Evolutionary conservation across 164 flowering plant species (phyloP).

Genomic region (Magnolia kwangsiensis): DNA sequence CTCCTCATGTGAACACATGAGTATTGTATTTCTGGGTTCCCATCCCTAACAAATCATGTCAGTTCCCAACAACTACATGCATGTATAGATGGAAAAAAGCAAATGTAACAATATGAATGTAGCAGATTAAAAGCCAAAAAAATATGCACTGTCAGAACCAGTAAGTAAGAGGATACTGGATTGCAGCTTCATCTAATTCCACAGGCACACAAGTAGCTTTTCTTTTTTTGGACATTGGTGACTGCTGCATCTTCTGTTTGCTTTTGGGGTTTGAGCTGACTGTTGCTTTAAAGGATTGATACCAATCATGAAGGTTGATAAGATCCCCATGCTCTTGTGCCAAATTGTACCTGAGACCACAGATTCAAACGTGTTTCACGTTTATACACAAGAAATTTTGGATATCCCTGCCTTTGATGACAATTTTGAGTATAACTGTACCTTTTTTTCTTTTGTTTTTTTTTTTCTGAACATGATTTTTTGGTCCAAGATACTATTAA

Average conservation of each 20-base stretch:
- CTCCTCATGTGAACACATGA: too few relatives aligned
- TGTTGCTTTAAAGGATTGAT: slow-evolving; percentile 65
- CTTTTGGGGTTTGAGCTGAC: slow-evolving; percentile 28
- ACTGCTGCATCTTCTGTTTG: slow-evolving; percentile 43
- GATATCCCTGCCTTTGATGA: background rate
- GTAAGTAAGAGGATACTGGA: slow-evolving; percentile 63
- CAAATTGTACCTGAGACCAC: slow-evolving; percentile 48
- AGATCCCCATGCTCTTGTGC: slow-evolving; percentile 95
- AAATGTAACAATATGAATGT: background rate
- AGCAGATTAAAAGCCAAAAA: background rate
- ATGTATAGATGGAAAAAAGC: too few relatives aligned
- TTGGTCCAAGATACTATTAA: background rate
- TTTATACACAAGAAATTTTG: background rate
- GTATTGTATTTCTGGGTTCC: too few relatives aligned
- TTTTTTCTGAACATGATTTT: background rate
- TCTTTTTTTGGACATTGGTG: slow-evolving; percentile 55
- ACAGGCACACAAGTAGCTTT: slow-evolving; percentile 32
- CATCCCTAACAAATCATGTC: too few relatives aligned
- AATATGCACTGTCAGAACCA: background rate
- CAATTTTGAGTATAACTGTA: background rate
- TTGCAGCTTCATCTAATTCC: slow-evolving; percentile 48
- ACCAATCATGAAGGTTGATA: slow-evolving; percentile 95
- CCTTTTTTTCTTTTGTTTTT: background rate
- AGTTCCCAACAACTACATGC: too few relatives aligned
- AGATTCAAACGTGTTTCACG: background rate